Evolutionary conservation across 805 yeast species (phyloP).

Genomic region (Candida dajiaensis): DNA sequence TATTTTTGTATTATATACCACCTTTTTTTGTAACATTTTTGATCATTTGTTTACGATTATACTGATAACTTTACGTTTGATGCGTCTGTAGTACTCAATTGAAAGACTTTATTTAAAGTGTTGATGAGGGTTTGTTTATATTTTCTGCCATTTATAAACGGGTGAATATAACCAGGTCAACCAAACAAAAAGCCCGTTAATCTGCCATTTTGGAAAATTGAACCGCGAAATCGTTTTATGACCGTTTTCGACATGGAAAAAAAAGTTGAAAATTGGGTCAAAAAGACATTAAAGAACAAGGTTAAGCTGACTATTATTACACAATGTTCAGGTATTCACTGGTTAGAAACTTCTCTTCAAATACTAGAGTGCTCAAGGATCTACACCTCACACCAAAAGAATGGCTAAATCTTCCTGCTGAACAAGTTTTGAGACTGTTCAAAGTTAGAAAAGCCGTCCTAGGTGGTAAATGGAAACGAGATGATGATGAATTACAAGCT

Average conservation of each 20-base stretch:
- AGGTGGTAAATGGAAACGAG: slow-evolving; percentile 45
- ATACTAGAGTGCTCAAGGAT: slow-evolving; percentile 3
- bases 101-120: no score
- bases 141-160: not conserved
- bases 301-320: not conserved
- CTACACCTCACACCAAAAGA: slow-evolving; percentile 57
- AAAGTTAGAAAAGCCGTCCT: slow-evolving; percentile 49
- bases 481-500: slow-evolving; percentile 51
- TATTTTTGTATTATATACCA: not conserved
- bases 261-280: not conserved
- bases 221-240: not conserved
- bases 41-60: not conserved
- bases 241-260: not conserved
- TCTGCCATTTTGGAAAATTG: not conserved
- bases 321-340: not conserved
- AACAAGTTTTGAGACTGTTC: slow-evolving; percentile 55
- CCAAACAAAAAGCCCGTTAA: not conserved
- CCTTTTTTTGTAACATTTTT: not conserved
- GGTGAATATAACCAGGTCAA: not conserved
- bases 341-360: slow-evolving; percentile 14
- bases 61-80: no score
- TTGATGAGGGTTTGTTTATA: not conserved
- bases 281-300: not conserved
- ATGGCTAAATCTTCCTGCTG: slow-evolving; percentile 67
- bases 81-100: no score